Evolutionary conservation across 2,329 filamentous ascomycete species (phyloP).

Genomic region (Stemphylium beticola): DNA sequence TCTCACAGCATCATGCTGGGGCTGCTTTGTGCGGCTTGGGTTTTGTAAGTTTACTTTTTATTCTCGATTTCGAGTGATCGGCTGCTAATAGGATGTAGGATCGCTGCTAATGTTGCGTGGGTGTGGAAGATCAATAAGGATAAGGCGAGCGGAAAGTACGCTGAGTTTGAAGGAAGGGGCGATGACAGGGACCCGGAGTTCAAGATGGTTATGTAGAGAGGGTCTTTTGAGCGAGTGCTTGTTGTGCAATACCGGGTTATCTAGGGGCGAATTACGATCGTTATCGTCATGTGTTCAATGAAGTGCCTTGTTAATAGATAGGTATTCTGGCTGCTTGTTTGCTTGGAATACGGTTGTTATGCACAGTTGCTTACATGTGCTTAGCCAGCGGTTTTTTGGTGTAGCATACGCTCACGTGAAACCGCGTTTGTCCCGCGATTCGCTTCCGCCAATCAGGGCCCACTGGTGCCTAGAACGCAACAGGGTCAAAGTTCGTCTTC

Average conservation of each 20-base stretch:
- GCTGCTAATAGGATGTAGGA: constrained; percentile 46
- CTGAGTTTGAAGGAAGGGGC: constrained; percentile 61
- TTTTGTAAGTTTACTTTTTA: constrained; percentile 59
- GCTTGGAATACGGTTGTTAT: no score
- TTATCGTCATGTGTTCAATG: neutral
- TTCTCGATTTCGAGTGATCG: constrained; percentile 16
- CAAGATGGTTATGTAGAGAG: constrained; percentile 61
- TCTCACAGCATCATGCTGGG: constrained; percentile 68
- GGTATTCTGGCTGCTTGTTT: no score
- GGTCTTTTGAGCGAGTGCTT: neutral
- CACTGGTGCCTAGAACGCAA: neutral
- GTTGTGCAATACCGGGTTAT: no score
- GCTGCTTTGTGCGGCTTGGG: constrained; percentile 67
- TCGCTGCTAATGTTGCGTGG: constrained; percentile 66
- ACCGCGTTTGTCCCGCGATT: neutral
- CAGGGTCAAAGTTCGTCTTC: neutral
- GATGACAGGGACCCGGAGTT: constrained; percentile 71
- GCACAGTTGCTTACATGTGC: no score
- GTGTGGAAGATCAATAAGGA: constrained; percentile 69
- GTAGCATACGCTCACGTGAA: neutral
- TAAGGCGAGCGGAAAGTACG: constrained; percentile 66
- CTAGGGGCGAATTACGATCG: no score
- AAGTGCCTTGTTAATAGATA: no score
- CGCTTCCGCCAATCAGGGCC: neutral
- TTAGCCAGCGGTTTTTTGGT: neutral